Evolutionary conservation across 208 protist species (phyloP), one percentile per base, ranked within the genome.

Genomic region (Balamuthia mandrillaris): DNA sequence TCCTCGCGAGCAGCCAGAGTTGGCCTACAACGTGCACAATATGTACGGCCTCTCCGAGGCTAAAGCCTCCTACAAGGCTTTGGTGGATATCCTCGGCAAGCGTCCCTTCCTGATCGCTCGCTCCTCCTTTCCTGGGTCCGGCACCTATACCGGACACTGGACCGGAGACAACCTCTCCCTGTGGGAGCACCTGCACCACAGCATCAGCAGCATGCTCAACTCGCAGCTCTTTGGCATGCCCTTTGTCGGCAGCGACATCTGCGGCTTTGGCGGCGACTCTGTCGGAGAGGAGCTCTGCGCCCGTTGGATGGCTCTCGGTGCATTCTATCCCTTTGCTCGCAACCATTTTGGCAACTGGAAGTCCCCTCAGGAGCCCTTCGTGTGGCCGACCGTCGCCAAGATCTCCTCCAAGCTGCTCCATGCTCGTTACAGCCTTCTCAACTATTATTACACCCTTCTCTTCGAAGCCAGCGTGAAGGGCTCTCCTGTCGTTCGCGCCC

Each of bases 221-320:
- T 93, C 96, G 56, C 68, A 94, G 24, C 68, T 97, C 42, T 95
- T 94, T 84, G 94, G 94, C 39, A 90, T 97, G 33, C 90, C 94
- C 12, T 29, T 96, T 0, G 91, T 96, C 41, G 96, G 96, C 31
- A 89, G 95, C 31, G 96, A 97, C 85, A 95, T 96, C 66, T 94
- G 95, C 74, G 95, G 94, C 39, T 97, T 97, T 56, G 2, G 87
- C 51, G 21, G 4, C 2, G 9, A 2, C 35, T 33, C n/a, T 7
- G 10, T 94, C 6, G 96, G 74, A 16, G 63, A 66, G 45, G 95
- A 97, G 82, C 74, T 97, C 3, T 96, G 92, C 79, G 78, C 86
- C 16, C 86, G 96, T 14, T 97, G 95, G 96, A 88, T 91, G 44
- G 74, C 95, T 82, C 51, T 96, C 1, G 93, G 95, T 35, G 52